Conservation (phyloP, 371 early-diverging fungal genomes). For the Mucor saturninus region DNA sequence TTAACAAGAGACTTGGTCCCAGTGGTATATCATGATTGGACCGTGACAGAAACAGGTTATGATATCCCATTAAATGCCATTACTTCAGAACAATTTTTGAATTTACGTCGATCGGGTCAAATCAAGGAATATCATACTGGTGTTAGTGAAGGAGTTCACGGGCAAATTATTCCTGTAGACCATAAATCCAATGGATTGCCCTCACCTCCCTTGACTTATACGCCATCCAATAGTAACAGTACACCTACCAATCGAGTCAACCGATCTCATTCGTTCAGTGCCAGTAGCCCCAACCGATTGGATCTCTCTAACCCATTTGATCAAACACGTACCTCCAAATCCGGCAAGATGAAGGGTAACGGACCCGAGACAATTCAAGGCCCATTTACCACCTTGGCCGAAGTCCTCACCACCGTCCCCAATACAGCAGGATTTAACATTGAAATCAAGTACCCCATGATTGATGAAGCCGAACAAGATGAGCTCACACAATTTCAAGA, state of each 20-base stretch:
- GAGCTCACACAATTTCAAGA: constrained; percentile 70
- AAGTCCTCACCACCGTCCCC: constrained; percentile 81
- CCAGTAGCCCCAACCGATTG: constrained; percentile 38
- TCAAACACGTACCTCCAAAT: constrained; percentile 41
- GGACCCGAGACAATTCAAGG: constrained; percentile 76
- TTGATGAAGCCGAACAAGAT: constrained; percentile 84
- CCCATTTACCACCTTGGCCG: constrained; percentile 84
- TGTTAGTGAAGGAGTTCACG: constrained; percentile 41
- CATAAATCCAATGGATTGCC: not conserved
- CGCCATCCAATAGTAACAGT: constrained; percentile 2
- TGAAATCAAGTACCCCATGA: constrained; percentile 96
- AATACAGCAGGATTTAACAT: constrained; percentile 88
- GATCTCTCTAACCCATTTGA: constrained; percentile 35
- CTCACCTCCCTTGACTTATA: not conserved
- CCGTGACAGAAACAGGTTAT: constrained; percentile 84
- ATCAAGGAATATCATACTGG: constrained; percentile 58
- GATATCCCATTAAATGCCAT: constrained; percentile 79
- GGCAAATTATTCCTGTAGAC: constrained; percentile 23
- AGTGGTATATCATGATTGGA: constrained; percentile 96
- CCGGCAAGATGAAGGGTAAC: constrained; percentile 67
- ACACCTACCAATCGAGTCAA: constrained; percentile 30
- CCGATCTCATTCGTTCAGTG: constrained; percentile 61
- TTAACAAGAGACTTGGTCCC: constrained; percentile 91
- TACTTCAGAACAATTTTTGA: constrained; percentile 76
- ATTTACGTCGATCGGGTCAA: constrained; percentile 55